Evolutionary conservation across 1,139 yeast genomes (phyloP).

Genomic region (Pichia sp.): DNA sequence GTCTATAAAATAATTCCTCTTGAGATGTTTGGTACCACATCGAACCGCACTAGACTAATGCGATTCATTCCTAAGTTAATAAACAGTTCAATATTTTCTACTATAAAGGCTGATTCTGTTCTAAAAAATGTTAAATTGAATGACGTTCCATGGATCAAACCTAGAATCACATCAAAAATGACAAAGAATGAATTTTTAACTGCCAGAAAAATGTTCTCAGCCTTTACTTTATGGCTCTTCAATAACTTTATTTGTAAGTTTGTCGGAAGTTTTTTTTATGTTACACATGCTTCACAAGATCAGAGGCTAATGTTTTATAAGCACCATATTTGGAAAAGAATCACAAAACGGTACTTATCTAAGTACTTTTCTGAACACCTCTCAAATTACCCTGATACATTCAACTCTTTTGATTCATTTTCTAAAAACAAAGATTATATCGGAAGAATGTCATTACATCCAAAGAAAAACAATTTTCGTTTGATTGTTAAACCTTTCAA

Average conservation of each 20-base stretch:
- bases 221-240: slow-evolving; percentile 56
- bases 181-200: slow-evolving; percentile 35
- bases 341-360: slow-evolving; percentile 37
- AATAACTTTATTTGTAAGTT: slow-evolving; percentile 40
- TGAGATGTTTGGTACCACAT: slow-evolving; percentile 46
- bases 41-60: slow-evolving; percentile 40
- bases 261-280: slow-evolving; percentile 54
- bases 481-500: slow-evolving; percentile 49
- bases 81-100: slow-evolving; percentile 31
- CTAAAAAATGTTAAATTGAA: slow-evolving; percentile 32
- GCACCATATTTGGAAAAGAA: slow-evolving; percentile 50
- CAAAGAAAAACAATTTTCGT: slow-evolving; percentile 51
- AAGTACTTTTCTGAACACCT: slow-evolving; percentile 34
- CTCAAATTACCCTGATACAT: slow-evolving; percentile 12
- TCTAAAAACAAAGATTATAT: slow-evolving; percentile 20
- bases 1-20: slow-evolving; percentile 46
- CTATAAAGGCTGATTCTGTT: slow-evolving; percentile 27
- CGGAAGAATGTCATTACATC: slow-evolving; percentile 37
- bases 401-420: slow-evolving; percentile 22
- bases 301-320: slow-evolving; percentile 43
- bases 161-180: slow-evolving; percentile 19
- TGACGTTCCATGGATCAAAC: slow-evolving; percentile 44
- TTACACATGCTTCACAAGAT: slow-evolving; percentile 48
- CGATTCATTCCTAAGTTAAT: slow-evolving; percentile 36
- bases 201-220: slow-evolving; percentile 31